Base-by-base conservation (phyloP, 1,139 yeast species). In the Sugiyamaella japonica region DNA sequence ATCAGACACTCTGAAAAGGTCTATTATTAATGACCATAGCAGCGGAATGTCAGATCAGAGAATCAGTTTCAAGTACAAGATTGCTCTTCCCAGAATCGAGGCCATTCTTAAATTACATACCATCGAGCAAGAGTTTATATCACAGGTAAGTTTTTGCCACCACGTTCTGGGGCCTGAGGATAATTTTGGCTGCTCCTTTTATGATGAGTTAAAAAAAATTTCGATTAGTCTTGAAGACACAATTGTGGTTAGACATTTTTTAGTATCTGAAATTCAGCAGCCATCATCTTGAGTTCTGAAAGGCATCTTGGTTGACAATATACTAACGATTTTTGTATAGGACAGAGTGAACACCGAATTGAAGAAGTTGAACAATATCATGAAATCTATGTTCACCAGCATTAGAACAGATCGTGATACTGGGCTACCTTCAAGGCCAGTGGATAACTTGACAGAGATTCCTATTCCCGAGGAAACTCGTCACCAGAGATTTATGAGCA, bases 151-250 rank as follows among this genome's bases (percentile, higher is more conserved):
- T 83, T 68, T 66, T 47, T 9, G 2, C n/a, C n/a, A n/a, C n/a
- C n/a, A n/a, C n/a, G 20, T 15, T 15, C 20, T 13, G 31, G 16
- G 12, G 4, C 9, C n/a, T 45, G 44, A 45, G 20, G 31, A 17
- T 23, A 36, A 16, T 20, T 20, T 28, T n/a, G 16, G 16, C 38
- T 34, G 38, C 16, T 36, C 45, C 25, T 15, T 13, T 55, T 42
- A 73, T 78, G 83, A 80, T 79, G 84, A 78, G 75, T 67, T 69
- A 68, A 47, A 57, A 64, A 64, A 65, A 70, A 62, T 61, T 74
- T 80, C 85, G 89, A 85, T 85, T 85, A 85, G 89, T 85, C 89
- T 85, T 85, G 75, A 85, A 85, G 90, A 85, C 89, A 74, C 57
- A 44, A 62, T 57, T 66, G 76, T 81, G 88, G 88, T 83, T 83